phyloP scores from a whole-genome alignment of 2,329 filamentous ascomycete genomes.

The Cordyceps pruinosa region DNA sequence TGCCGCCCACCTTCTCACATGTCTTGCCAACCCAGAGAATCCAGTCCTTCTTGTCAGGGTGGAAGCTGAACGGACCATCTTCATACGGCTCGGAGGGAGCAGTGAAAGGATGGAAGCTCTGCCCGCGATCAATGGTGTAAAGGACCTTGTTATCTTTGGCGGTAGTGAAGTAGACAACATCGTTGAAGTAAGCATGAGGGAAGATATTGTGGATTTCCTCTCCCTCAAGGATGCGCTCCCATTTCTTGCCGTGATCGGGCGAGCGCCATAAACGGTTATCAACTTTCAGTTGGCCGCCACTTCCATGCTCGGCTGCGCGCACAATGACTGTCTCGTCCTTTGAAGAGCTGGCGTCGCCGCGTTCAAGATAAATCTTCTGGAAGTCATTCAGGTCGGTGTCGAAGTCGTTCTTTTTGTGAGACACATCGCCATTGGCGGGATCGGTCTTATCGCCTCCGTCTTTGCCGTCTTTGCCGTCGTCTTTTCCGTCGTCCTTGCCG shows the following conservation, averaged over 20 bases:
- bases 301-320: conserved; percentile 35
- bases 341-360: conserved; percentile 54
- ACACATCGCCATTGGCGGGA: conserved; percentile 61
- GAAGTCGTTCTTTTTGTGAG: conserved; percentile 55
- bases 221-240: conserved; percentile 63
- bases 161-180: conserved; percentile 82
- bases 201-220: conserved; percentile 65
- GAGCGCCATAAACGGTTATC: conserved; percentile 64
- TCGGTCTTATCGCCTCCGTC: conserved; percentile 19
- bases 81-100: conserved; percentile 49
- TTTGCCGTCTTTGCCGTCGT: conserved; percentile 48
- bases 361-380: conserved; percentile 70
- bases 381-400: conserved; percentile 45
- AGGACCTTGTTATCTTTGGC: conserved; percentile 52
- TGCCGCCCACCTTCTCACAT: conserved; percentile 49
- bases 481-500: conserved; percentile 47
- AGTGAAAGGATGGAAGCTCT: conserved; percentile 66
- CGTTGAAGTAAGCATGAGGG: conserved; percentile 74
- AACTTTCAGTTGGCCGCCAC: conserved; percentile 23
- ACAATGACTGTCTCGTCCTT: conserved; percentile 67
- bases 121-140: conserved; percentile 75
- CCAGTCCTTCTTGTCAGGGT: conserved; percentile 81
- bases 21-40: conserved; percentile 80
- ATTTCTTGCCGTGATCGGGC: conserved; percentile 81
- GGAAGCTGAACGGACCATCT: conserved; percentile 60